Base-by-base conservation (phyloP, 345 rosid species). In the Citrus sp. region DNA sequence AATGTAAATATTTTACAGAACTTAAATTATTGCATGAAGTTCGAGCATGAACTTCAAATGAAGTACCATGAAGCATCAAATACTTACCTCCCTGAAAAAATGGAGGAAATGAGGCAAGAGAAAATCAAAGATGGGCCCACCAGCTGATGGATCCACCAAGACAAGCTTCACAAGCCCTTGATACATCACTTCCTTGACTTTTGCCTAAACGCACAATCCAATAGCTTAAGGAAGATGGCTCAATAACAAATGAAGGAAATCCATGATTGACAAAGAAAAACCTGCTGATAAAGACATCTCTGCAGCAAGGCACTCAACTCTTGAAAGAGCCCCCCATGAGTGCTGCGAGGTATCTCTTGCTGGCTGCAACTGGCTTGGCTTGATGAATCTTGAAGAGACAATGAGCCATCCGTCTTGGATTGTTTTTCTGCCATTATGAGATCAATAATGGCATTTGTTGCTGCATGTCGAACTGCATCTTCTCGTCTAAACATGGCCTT, bases 341-440 rank as follows among this genome's bases (percentile, higher is more conserved):
- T 71, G 75, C 79, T 80, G 76, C 81, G 46, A 75, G 85, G 86
- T 54, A 83, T 82, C 80, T 88, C 93, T 73, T 91, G 95, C 86
- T 94, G 98, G 84, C 98, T 94, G 87, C 90, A 77, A 80, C 98
- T 90, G 78, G 98, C 92, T 88, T 94, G 95, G 88, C 98, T 94
- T 80, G 93, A 88, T 37, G 98, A 90, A 80, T 94, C 97, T 87
- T 90, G 93, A 80, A 87, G 81, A 79, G 87, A 80, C 84, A 90
- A 80, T 46, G 75, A 80, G 77, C 85, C 78, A 77, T 84, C 85
- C 77, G 66, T 82, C 80, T 82, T 88, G 79, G 90, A 80, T 77
- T 90, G 87, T 81, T 91, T 90, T 79, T 94, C 97, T 58, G 88
- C 89, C 80, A 92, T 80, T 80, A 92, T 87, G 75, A 92, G 91